A percentile compares a stretch with the other conserved stretches of the same genome.
Evolutionary conservation across 345 rosid genomes (phyloP).

Genomic region (Microthlaspi erraticum): DNA sequence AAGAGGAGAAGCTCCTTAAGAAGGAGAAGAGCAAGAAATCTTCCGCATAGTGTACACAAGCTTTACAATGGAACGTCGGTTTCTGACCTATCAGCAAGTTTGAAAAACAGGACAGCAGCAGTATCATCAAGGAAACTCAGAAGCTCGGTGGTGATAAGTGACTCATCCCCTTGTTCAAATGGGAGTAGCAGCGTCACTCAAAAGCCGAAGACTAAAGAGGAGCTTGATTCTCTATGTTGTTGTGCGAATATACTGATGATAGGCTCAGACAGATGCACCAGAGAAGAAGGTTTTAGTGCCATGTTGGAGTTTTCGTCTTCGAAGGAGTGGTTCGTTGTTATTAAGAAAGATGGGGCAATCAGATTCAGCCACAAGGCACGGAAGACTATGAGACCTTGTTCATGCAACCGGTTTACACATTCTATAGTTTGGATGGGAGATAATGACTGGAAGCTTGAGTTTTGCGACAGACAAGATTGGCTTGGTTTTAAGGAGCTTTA

Average conservation of each 20-base stretch:
- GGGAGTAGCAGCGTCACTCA: conserved; percentile 44
- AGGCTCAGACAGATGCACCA: conserved; percentile 68
- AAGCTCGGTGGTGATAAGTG: conserved; percentile 48
- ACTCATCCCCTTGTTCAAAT: conserved; percentile 45
- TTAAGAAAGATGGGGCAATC: conserved; percentile 59
- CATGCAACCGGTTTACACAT: conserved; percentile 70
- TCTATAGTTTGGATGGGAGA: conserved; percentile 71
- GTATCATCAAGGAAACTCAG: conserved; percentile 57
- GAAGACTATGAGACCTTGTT: conserved; percentile 65
- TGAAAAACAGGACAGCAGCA: conserved; percentile 57
- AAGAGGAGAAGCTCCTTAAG: conserved; percentile 78
- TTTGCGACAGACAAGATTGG: conserved; percentile 75
- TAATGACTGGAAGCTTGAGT: conserved; percentile 89
- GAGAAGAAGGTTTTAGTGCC: conserved; percentile 69
- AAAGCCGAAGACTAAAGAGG: conserved; percentile 41
- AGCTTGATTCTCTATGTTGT: conserved; percentile 55
- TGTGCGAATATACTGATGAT: conserved; percentile 63
- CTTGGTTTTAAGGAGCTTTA: conserved; percentile 78
- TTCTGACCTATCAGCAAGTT: conserved; percentile 62
- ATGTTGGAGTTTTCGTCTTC: conserved; percentile 61
- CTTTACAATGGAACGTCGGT: conserved; percentile 55
- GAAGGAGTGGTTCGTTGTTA: conserved; percentile 69
- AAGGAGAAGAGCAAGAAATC: conserved; percentile 69
- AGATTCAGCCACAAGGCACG: conserved; percentile 58
- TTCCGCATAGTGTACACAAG: conserved; percentile 52